These are phyloP conservation scores for Caloboletus firmus DNA, from an alignment of 1,284 basidiomycete species.

Conservation along the genomic window DNA sequence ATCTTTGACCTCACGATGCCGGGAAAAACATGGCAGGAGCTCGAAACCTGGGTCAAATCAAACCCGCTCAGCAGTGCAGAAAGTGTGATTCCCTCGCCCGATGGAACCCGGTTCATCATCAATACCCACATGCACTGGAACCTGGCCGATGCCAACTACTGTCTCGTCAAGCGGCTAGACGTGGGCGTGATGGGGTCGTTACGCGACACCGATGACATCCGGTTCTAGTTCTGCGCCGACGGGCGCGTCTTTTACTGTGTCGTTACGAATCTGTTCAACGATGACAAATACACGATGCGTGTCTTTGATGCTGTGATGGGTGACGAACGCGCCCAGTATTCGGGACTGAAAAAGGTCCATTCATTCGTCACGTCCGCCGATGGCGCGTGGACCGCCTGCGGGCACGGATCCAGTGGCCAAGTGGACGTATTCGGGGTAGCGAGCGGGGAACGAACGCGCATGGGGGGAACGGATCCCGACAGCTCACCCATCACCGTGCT, in stretches of 20 bases:
- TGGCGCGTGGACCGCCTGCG: slow-evolving; percentile 16
- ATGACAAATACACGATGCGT: slow-evolving; percentile 11
- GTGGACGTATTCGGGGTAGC: slow-evolving; percentile 16
- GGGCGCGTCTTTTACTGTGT: slow-evolving; percentile 9
- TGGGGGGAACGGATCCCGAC: neutral
- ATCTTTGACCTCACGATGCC: neutral
- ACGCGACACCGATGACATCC: neutral
- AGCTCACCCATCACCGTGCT: neutral
- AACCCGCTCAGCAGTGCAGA: neutral
- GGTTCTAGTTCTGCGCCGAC: slow-evolving; percentile 19
- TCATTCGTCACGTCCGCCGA: slow-evolving; percentile 9
- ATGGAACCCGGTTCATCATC: neutral
- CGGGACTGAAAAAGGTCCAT: slow-evolving; percentile 13
- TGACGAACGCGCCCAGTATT: slow-evolving; percentile 8
- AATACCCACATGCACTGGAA: neutral
- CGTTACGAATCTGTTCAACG: neutral
- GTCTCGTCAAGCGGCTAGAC: neutral
- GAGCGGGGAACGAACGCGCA: neutral
- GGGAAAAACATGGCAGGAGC: neutral
- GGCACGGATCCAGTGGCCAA: slow-evolving; percentile 3
- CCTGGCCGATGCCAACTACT: neutral
- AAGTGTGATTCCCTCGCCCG: neutral
- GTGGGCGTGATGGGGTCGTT: neutral
- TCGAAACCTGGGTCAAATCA: neutral
- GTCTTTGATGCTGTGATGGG: slow-evolving; percentile 18